Percentiles rank a stretch among this genome's conserved stretches.
These are phyloP conservation scores for Cenococcum geophilum DNA, from an alignment of 495 filamentous ascomycete genomes.

Conservation along the genomic window DNA sequence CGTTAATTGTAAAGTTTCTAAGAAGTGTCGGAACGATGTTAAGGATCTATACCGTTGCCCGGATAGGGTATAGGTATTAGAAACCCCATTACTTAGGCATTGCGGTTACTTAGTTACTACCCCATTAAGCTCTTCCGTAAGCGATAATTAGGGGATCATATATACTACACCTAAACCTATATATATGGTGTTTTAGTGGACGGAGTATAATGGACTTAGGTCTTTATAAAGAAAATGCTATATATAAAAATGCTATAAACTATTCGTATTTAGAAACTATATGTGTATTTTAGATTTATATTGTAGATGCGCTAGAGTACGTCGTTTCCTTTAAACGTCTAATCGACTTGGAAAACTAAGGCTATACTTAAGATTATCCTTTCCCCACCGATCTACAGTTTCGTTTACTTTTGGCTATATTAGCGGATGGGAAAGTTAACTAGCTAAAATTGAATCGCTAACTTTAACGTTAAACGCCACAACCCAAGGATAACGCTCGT, in stretches of 20 bases:
- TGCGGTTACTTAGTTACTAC: slow-evolving; percentile 1
- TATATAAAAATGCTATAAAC: background rate
- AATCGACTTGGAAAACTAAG: slow-evolving; percentile 4
- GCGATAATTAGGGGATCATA: background rate
- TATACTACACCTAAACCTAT: background rate
- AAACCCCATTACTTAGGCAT: background rate
- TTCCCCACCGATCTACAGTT: slow-evolving; percentile 5
- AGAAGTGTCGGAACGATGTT: background rate
- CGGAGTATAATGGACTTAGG: background rate
- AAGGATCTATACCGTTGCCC: background rate
- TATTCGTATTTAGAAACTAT: background rate
- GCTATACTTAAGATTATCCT: background rate
- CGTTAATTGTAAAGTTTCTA: background rate
- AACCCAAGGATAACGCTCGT: background rate
- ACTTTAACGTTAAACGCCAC: slow-evolving; percentile 1
- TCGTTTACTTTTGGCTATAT: slow-evolving; percentile 5
- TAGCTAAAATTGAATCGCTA: background rate
- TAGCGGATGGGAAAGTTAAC: background rate
- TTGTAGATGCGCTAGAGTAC: background rate
- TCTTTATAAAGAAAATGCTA: background rate
- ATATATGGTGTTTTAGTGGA: background rate
- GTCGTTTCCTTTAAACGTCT: slow-evolving; percentile 3
- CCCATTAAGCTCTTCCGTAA: slow-evolving; percentile 2
- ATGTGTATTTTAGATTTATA: background rate
- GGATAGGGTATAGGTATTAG: background rate